A percentile compares a stretch with the other conserved stretches of the same genome.
Conservation (phyloP, 345 rosid genomes). For the Geranium brycei region DNA sequence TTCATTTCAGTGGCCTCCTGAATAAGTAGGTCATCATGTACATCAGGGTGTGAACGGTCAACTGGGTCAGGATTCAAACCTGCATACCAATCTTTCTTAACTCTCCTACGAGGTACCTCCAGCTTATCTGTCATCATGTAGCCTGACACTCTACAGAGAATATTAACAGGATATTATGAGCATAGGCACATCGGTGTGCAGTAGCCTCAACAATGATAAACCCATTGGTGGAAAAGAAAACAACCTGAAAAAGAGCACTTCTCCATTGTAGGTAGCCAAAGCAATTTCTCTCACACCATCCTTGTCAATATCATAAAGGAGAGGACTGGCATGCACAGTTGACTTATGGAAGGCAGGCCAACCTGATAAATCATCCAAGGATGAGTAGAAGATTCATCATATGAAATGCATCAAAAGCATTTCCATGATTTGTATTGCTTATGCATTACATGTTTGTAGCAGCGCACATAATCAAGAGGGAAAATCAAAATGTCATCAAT, state of each 20-base stretch:
- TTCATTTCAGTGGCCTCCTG: conserved; percentile 46
- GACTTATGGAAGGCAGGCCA: conserved; percentile 99
- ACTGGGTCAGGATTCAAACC: conserved; percentile 80
- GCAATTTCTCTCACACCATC: conserved; percentile 95
- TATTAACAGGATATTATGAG: conserved; percentile 4
- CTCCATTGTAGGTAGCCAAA: conserved; percentile 93
- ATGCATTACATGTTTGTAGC: background rate
- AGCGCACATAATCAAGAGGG: background rate
- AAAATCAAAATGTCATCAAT: background rate
- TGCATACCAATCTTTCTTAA: conserved; percentile 79
- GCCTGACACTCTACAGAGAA: conserved; percentile 68
- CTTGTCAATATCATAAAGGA: conserved; percentile 84
- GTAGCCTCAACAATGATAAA: conserved; percentile 3
- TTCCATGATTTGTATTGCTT: background rate
- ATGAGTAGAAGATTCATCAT: background rate
- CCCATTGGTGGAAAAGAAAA: conserved; percentile 7
- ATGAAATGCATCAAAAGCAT: background rate
- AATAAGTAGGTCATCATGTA: conserved; percentile 55
- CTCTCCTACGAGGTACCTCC: conserved; percentile 80
- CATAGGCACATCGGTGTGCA: conserved; percentile 1
- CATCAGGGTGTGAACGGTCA: conserved; percentile 93
- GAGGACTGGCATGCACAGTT: conserved; percentile 93
- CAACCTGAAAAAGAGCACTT: conserved; percentile 88
- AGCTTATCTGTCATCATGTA: conserved; percentile 90
- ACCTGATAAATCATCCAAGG: conserved; percentile 33